Conservation (phyloP, 352 stramenopile genomes). For the Elongisporangium undulatum region DNA sequence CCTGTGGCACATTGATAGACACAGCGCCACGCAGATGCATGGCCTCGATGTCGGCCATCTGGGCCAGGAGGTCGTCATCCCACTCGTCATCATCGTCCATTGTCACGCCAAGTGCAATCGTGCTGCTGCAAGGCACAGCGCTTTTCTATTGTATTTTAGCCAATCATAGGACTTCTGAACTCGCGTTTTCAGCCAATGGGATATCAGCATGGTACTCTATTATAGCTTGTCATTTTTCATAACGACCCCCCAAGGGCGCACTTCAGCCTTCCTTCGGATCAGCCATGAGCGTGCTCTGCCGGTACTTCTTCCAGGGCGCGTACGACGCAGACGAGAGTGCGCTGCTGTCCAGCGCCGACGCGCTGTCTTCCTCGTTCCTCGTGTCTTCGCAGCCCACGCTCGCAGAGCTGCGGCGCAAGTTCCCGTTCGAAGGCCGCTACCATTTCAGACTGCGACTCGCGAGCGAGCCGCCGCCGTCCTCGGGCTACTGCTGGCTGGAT, state of each 20-base stretch:
- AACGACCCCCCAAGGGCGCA: background rate
- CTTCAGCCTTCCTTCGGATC: background rate
- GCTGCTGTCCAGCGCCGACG: constrained; percentile 17
- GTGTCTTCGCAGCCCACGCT: constrained; percentile 65
- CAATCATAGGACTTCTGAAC: constrained; percentile 3
- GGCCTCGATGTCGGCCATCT: constrained; percentile 62
- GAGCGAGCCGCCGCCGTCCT: constrained; percentile 5
- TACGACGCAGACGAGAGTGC: constrained; percentile 9
- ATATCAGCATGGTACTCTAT: background rate
- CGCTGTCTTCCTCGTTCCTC: constrained; percentile 53
- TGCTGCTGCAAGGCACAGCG: background rate
- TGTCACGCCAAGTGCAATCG: background rate
- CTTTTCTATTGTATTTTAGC: background rate
- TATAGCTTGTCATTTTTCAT: background rate
- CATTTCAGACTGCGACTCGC: constrained; percentile 76
- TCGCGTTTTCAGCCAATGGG: background rate
- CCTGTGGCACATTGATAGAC: constrained; percentile 6
- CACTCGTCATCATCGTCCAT: constrained; percentile 59
- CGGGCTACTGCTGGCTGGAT: constrained; percentile 75
- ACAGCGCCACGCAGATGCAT: constrained; percentile 21
- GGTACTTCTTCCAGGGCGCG: constrained; percentile 78
- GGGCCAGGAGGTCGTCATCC: constrained; percentile 74
- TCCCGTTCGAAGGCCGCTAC: constrained; percentile 70
- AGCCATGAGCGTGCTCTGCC: constrained; percentile 52
- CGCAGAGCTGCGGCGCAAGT: constrained; percentile 53